A percentile compares a stretch with the other conserved stretches of the same genome.
Conservation (phyloP, 805 yeast species). For the Teunomyces stri region DNA sequence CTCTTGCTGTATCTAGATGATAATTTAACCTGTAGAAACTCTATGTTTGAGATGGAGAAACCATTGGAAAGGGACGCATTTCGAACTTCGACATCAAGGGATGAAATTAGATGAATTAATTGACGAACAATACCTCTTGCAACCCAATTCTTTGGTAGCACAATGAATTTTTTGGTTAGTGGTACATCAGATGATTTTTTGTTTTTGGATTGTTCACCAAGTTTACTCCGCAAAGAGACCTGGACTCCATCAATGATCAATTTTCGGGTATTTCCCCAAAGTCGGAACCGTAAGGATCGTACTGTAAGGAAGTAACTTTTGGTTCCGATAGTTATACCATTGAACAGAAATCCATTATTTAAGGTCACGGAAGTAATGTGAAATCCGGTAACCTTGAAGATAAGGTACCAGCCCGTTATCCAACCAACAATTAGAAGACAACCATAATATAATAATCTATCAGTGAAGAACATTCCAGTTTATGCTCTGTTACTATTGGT, state of each 20-base stretch:
- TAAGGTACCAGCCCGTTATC: constrained; percentile 29
- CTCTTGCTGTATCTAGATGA: constrained; percentile 20
- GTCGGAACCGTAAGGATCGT: constrained; percentile 26
- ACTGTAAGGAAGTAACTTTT: constrained; percentile 14
- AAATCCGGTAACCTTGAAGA: constrained; percentile 31
- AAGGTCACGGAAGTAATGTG: constrained; percentile 31
- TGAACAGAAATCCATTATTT: constrained; percentile 39
- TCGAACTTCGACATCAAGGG: constrained; percentile 22
- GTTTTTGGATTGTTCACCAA: not conserved
- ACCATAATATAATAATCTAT: not conserved
- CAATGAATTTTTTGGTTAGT: constrained; percentile 4
- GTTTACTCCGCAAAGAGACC: constrained; percentile 5
- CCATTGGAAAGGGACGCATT: constrained; percentile 7
- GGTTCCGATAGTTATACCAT: constrained; percentile 22
- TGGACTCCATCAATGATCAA: constrained; percentile 28
- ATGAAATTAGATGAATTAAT: constrained; percentile 18
- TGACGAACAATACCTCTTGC: constrained; percentile 11
- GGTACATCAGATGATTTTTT: not conserved
- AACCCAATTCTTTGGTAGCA: constrained; percentile 17
- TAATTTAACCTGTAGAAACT: constrained; percentile 20
- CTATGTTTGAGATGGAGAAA: constrained; percentile 8
- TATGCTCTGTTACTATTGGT: not conserved
- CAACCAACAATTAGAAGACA: constrained; percentile 14
- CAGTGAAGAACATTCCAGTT: not conserved
- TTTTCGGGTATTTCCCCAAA: constrained; percentile 39